phyloP scores from a whole-genome alignment of 495 filamentous ascomycete genomes.

The Neurospora tetrasperma region DNA sequence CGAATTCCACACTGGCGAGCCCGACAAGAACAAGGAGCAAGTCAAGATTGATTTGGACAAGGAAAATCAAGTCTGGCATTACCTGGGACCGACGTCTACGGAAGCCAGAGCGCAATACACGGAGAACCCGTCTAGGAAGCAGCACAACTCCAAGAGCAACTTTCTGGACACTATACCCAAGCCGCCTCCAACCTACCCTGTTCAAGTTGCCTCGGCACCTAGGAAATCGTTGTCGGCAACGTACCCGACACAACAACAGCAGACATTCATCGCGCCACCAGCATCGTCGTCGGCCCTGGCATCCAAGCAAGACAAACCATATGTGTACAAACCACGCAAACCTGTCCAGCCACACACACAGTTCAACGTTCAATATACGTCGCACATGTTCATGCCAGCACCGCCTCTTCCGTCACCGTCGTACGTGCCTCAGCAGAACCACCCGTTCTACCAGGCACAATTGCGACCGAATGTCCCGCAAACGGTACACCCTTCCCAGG shows the following conservation, averaged over 20 bases:
- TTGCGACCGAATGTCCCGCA: not conserved
- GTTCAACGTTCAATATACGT: slow-evolving; percentile 25
- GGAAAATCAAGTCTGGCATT: slow-evolving; percentile 76
- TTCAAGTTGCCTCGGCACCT: slow-evolving; percentile 9
- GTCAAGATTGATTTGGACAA: slow-evolving; percentile 56
- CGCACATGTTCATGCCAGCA: slow-evolving; percentile 31
- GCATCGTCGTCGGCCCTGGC: not conserved
- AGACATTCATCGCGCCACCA: not conserved
- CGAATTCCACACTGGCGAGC: slow-evolving; percentile 59
- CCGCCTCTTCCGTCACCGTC: slow-evolving; percentile 6
- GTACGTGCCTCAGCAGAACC: slow-evolving; percentile 4
- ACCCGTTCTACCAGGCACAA: slow-evolving; percentile 8
- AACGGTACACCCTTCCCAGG: not conserved
- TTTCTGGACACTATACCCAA: slow-evolving; percentile 54
- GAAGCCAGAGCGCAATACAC: slow-evolving; percentile 91
- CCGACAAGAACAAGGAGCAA: slow-evolving; percentile 30
- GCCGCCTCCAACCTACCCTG: slow-evolving; percentile 24
- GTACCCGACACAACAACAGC: slow-evolving; percentile 3
- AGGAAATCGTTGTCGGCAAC: slow-evolving; percentile 8
- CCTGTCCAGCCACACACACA: slow-evolving; percentile 23
- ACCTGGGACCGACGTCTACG: slow-evolving; percentile 76
- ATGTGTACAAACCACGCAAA: slow-evolving; percentile 44
- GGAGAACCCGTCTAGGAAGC: slow-evolving; percentile 53
- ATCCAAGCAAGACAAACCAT: slow-evolving; percentile 34
- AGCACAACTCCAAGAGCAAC: slow-evolving; percentile 47